Evolutionary conservation across 2,329 filamentous ascomycete genomes (phyloP).

Genomic region (Daldinia sp.): DNA sequence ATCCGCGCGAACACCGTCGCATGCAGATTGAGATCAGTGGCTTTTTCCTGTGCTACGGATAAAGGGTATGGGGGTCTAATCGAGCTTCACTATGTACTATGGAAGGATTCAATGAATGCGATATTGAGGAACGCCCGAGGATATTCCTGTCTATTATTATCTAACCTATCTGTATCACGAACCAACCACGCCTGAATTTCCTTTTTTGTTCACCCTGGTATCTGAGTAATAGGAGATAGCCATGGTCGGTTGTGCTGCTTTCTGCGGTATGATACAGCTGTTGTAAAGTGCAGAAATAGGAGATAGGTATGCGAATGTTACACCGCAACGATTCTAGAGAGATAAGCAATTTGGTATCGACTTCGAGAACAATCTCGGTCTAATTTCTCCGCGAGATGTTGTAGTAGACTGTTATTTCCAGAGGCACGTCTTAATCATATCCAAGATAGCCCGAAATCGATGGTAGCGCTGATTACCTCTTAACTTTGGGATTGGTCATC

Average conservation of each 20-base stretch:
- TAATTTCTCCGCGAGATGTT: constrained; percentile 8
- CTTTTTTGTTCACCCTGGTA: background rate
- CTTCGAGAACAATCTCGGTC: background rate
- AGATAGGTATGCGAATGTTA: constrained; percentile 4
- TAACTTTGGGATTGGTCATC: constrained; percentile 2
- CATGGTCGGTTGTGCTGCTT: background rate
- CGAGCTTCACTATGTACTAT: background rate
- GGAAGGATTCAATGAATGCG: constrained; percentile 5
- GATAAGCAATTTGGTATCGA: constrained; percentile 1
- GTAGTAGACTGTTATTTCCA: constrained; percentile 13
- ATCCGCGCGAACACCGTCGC: constrained; percentile 16
- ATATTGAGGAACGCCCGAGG: constrained; percentile 12
- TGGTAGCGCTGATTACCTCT: background rate
- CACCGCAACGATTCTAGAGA: constrained; percentile 3
- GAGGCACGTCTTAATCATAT: constrained; percentile 1
- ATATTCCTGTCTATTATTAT: constrained; percentile 12
- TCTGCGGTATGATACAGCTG: background rate
- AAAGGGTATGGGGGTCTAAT: constrained; percentile 7
- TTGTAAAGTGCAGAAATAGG: background rate
- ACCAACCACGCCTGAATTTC: background rate
- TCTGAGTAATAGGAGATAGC: background rate
- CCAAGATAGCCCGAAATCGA: background rate
- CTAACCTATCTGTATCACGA: constrained; percentile 1
- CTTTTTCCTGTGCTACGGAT: constrained; percentile 18
- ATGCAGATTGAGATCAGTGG: constrained; percentile 24